Conservation (phyloP, 257 asterid genomes). For the Plantago major region DNA sequence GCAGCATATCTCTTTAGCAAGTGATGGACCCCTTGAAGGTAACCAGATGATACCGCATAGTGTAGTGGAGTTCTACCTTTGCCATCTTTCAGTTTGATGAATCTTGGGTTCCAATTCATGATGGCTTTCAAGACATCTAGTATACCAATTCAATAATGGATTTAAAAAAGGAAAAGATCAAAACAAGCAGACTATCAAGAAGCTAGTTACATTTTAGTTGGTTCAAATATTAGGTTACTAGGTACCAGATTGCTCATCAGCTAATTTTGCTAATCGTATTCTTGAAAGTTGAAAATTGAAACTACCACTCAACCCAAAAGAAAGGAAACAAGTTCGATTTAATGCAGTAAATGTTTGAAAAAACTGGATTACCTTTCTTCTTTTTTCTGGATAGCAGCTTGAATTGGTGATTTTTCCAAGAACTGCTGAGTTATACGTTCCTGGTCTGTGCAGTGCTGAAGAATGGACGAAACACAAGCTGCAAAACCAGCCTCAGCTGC, state of each 20-base stretch:
- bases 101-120: constrained; percentile 9
- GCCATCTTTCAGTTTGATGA: constrained; percentile 9
- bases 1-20: constrained; percentile 10
- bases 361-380: constrained; percentile 7
- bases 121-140: constrained; percentile 26
- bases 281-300: too few species aligned
- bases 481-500: constrained; percentile 31
- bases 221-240: too few species aligned
- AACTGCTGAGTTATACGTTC: not conserved
- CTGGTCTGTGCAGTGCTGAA: not conserved
- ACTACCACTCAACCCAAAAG: not conserved
- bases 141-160: not conserved
- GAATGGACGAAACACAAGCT: constrained; percentile 10
- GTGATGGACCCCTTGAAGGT: constrained; percentile 16
- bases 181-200: not conserved
- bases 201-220: not conserved
- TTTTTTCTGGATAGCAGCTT: constrained; percentile 15
- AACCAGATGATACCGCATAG: constrained; percentile 23
- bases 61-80: constrained; percentile 29
- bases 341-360: not conserved
- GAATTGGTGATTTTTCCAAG: constrained; percentile 18
- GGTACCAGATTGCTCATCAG: not conserved
- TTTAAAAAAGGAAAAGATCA: not conserved
- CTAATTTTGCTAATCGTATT: too few species aligned
- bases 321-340: not conserved